These are phyloP conservation scores for Spatholobus suberectus DNA, from an alignment of 306 rosid species.

Conservation along the genomic window DNA sequence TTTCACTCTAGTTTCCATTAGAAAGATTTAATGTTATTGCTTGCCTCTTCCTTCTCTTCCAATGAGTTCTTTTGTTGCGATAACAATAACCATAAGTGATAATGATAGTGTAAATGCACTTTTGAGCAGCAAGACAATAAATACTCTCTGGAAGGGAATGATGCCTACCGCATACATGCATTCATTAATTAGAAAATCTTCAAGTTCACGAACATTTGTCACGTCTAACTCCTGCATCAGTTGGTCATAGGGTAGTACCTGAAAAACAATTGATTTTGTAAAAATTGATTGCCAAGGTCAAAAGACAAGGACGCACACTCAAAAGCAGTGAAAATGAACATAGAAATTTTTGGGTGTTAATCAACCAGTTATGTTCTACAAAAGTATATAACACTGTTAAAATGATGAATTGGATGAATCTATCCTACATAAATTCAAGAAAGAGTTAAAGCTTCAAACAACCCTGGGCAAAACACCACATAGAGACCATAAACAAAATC, in stretches of 20 bases:
- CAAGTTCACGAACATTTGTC: constrained; percentile 86
- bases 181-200: constrained; percentile 95
- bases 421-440: neutral
- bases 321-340: constrained; percentile 16
- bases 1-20: neutral
- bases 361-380: neutral
- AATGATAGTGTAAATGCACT: neutral
- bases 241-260: constrained; percentile 91
- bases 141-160: constrained; percentile 33
- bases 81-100: neutral
- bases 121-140: constrained; percentile 15
- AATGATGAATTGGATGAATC: neutral
- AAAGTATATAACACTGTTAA: neutral
- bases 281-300: constrained; percentile 59
- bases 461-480: neutral
- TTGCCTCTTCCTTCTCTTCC: neutral
- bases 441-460: neutral
- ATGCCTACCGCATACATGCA: constrained; percentile 97
- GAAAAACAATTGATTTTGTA: neutral
- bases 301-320: neutral
- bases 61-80: neutral
- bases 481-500: neutral
- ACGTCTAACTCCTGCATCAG: constrained; percentile 96
- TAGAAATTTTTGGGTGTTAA: neutral
- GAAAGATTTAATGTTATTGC: neutral